A percentile compares a stretch with the other conserved stretches of the same genome.
These are phyloP conservation scores for Tulasnella calospora DNA, from an alignment of 768 basidiomycete species.

Conservation along the genomic window DNA sequence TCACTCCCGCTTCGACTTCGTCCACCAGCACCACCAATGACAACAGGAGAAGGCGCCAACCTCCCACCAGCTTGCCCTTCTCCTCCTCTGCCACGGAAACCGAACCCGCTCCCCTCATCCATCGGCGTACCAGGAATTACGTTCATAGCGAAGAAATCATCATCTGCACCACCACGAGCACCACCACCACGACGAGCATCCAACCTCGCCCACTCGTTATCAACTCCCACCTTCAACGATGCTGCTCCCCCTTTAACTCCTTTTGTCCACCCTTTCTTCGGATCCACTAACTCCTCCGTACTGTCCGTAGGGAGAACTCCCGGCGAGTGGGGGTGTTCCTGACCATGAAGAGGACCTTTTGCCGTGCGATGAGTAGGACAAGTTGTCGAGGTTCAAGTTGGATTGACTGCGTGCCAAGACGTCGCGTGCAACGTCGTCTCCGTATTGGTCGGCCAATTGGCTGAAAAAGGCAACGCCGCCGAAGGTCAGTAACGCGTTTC, in stretches of 20 bases:
- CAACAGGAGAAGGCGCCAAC: background rate
- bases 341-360: slow-evolving; percentile 13
- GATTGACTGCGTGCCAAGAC: slow-evolving; percentile 51
- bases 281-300: slow-evolving; percentile 10
- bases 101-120: background rate
- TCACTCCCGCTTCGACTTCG: background rate
- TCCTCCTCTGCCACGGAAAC: background rate
- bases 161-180: background rate
- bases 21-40: background rate
- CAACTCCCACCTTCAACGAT: background rate
- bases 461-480: slow-evolving; percentile 38
- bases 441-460: slow-evolving; percentile 71
- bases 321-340: slow-evolving; percentile 10
- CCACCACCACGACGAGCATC: background rate
- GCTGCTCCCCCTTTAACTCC: background rate
- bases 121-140: slow-evolving; percentile 18
- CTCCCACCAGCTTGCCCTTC: background rate
- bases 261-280: slow-evolving; percentile 4
- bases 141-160: slow-evolving; percentile 1
- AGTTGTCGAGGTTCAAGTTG: slow-evolving; percentile 10
- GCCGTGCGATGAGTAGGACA: slow-evolving; percentile 16
- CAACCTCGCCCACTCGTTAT: background rate
- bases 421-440: slow-evolving; percentile 56
- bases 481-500: too few species aligned
- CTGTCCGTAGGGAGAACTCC: slow-evolving; percentile 22